Evolutionary conservation across 2,329 filamentous ascomycete genomes (phyloP).

Genomic region (Penicillium brevicompactum): DNA sequence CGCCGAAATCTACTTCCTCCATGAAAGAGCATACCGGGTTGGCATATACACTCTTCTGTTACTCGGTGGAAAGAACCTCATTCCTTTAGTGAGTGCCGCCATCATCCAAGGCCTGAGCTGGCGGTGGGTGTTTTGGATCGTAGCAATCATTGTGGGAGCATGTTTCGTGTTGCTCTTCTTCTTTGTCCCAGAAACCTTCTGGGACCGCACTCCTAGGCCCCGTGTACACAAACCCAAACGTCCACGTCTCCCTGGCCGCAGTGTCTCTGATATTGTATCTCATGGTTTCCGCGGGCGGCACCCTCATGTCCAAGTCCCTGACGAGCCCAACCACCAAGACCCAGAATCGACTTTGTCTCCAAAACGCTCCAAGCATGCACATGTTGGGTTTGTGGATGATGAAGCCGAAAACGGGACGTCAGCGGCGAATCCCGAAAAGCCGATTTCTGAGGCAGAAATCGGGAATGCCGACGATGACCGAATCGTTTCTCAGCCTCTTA

Average conservation of each 20-base stretch:
- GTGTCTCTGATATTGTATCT: constrained; percentile 40
- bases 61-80: constrained; percentile 86
- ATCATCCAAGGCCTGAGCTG: constrained; percentile 78
- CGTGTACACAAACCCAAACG: constrained; percentile 43
- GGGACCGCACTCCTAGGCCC: constrained; percentile 75
- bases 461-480: constrained; percentile 3
- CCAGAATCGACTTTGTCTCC: constrained; percentile 13
- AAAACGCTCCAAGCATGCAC: constrained; percentile 43
- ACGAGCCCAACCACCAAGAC: constrained; percentile 13
- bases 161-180: constrained; percentile 75
- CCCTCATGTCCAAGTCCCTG: constrained; percentile 22
- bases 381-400: constrained; percentile 60
- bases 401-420: constrained; percentile 16
- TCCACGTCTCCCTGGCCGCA: constrained; percentile 34
- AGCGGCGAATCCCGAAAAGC: too few species aligned
- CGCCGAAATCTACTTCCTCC: constrained; percentile 93
- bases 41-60: constrained; percentile 91
- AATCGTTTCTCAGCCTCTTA: constrained; percentile 1
- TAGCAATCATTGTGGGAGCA: constrained; percentile 76
- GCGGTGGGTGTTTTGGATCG: constrained; percentile 92
- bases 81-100: constrained; percentile 82
- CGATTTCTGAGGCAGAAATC: constrained; percentile 11
- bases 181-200: constrained; percentile 94
- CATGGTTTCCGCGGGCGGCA: constrained; percentile 39
- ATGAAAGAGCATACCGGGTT: constrained; percentile 88